A percentile compares a stretch with the other conserved stretches of the same genome.
Conservation (phyloP, 208 protist genomes). For the Wallacemonas sp. region DNA sequence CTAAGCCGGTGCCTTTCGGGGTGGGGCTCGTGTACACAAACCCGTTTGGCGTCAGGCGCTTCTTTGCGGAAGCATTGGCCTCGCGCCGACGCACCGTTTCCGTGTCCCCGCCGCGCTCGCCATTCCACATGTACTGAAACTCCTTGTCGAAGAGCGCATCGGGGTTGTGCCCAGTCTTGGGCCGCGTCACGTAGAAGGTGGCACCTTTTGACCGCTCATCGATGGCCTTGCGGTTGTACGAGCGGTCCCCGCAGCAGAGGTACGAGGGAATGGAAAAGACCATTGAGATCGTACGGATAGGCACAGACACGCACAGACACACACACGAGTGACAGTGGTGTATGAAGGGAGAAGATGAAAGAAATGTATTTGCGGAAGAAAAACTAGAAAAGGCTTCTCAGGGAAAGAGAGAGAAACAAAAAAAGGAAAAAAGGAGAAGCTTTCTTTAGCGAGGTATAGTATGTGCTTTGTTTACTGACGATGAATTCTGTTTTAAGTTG, state of each 20-base stretch:
- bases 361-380: not conserved
- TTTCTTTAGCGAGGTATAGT: no score
- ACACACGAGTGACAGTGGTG: no score
- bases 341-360: not conserved
- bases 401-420: slow-evolving; percentile 13
- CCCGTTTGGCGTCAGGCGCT: slow-evolving; percentile 76
- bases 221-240: slow-evolving; percentile 47
- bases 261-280: slow-evolving; percentile 92
- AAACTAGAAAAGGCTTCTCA: not conserved
- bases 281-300: slow-evolving; percentile 32
- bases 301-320: not conserved
- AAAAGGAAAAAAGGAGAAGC: slow-evolving; percentile 3
- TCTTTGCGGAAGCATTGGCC: slow-evolving; percentile 57
- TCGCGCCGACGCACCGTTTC: slow-evolving; percentile 58
- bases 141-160: slow-evolving; percentile 87
- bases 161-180: slow-evolving; percentile 79
- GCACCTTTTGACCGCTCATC: slow-evolving; percentile 67
- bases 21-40: slow-evolving; percentile 65
- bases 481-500: no score
- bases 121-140: slow-evolving; percentile 82
- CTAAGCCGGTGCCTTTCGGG: slow-evolving; percentile 56
- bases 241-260: slow-evolving; percentile 69
- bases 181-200: slow-evolving; percentile 63
- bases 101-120: slow-evolving; percentile 71
- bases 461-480: no score